Conservation (phyloP, 177 flowering plant species). For the Vitis hybrid region DNA sequence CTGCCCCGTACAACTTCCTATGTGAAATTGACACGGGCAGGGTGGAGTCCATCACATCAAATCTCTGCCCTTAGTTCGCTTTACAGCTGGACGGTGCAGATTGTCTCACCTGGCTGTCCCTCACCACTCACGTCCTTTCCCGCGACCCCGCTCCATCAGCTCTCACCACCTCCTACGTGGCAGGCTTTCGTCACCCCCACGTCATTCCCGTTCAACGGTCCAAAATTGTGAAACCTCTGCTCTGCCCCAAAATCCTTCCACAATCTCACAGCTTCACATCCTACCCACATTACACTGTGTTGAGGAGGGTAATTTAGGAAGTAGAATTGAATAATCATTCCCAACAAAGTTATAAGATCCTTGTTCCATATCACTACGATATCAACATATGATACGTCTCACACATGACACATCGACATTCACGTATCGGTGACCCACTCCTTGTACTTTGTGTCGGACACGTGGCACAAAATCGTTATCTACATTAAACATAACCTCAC, state of each 20-base stretch:
- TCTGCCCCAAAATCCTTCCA: neutral
- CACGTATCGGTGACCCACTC: neutral
- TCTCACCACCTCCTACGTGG: constrained; percentile 11
- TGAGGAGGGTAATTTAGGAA: neutral
- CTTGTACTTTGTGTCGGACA: constrained; percentile 13
- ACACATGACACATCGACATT: neutral
- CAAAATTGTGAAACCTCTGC: neutral
- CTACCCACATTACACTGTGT: neutral
- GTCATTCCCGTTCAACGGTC: constrained; percentile 11
- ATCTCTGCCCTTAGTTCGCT: constrained; percentile 16
- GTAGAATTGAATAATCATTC: too few relatives aligned
- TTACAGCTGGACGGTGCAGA: constrained; percentile 17
- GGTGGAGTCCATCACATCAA: constrained; percentile 7
- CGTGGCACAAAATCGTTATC: constrained; percentile 1
- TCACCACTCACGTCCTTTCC: constrained; percentile 5
- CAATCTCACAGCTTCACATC: neutral
- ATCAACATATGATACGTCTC: neutral
- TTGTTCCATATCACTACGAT: neutral
- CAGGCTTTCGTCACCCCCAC: neutral
- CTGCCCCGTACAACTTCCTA: too few relatives aligned
- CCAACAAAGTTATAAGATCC: neutral
- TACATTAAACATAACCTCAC: neutral
- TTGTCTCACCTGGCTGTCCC: constrained; percentile 12
- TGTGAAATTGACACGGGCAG: too few relatives aligned
- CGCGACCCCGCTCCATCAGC: neutral